Base-by-base conservation (phyloP, 306 rosid genomes). In the Rosa persica region DNA sequence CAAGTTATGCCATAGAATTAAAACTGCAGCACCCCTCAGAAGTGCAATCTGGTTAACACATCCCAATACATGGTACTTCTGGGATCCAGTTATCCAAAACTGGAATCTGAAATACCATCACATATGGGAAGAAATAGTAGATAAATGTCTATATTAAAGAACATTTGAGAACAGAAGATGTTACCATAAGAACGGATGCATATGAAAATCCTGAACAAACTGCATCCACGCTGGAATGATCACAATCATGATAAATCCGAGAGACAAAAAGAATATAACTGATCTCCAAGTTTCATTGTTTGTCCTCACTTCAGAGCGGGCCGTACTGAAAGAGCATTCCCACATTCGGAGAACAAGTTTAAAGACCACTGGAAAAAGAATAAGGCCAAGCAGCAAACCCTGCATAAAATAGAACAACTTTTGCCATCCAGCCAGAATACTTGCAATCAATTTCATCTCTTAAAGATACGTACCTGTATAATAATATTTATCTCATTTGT, bases 311-410 rank as follows among this genome's bases (percentile, higher is more conserved):
- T 80, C 88, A 83, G 84, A 54, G 57, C 70, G 61, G 74, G 69
- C 81, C 38, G 81, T 83, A 78, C 72, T 89, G 74, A 78, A 76
- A 61, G 73, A 88, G 86, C 76, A 80, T 76, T 91, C 89, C 97
- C 90, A 85, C 73, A 86, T 52, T 76, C 75, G 90, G 76, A 85
- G 87, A 72, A 85, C 68, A 85, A 72, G 85, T 85, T 88, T 91
- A 81, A 89, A 93, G 84, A 84, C 85, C 80, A 87, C 1, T 20
- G 98, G 91, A 76, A 86, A 92, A 44, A 93, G 88, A 84, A 95
- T 88, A 83, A 95, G 96, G 76, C 99, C 98, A 81, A 93, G 90
- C 82, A 95, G 83, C 85, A 93, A 62, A 67, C 98, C 99, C 99
- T 95, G 88, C 86, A 89, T 25, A 47, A 57, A 84, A 81, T 58